Percentiles rank a stretch among this genome's conserved stretches.
These are phyloP conservation scores for Plectranthus barbatus DNA, from an alignment of 257 asterid species.

Conservation along the genomic window DNA sequence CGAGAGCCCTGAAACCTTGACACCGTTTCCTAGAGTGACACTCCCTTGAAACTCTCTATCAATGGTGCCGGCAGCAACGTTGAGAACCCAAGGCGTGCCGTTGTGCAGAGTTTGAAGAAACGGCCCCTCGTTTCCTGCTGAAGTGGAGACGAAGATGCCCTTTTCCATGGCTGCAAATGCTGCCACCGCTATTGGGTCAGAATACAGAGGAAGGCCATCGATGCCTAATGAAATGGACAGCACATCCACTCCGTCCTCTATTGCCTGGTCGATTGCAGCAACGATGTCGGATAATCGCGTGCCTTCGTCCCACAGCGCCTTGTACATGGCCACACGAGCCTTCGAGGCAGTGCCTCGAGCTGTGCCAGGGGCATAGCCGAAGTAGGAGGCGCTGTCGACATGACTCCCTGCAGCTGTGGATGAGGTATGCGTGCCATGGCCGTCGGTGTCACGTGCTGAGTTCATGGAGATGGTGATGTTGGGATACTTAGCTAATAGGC, in stretches of 20 bases:
- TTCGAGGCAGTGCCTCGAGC: conserved; percentile 55
- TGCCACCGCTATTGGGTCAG: conserved; percentile 52
- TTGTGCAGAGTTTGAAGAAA: conserved; percentile 33
- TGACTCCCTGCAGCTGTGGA: conserved; percentile 56
- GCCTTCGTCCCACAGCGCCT: conserved; percentile 60
- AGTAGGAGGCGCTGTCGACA: conserved; percentile 41
- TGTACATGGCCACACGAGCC: conserved; percentile 61
- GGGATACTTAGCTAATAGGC: conserved; percentile 43
- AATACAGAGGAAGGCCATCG: conserved; percentile 28
- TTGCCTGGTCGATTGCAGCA: conserved; percentile 69
- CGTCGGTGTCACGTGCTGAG: conserved; percentile 52
- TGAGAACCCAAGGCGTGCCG: conserved; percentile 73
- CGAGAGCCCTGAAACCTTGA: conserved; percentile 30
- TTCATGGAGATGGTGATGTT: conserved; percentile 50
- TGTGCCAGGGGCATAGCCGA: conserved; percentile 58
- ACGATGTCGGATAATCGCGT: conserved; percentile 35
- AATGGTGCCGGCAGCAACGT: conserved; percentile 58
- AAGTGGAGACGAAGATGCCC: conserved; percentile 63
- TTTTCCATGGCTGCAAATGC: conserved; percentile 69
- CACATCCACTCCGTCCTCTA: conserved; percentile 51
- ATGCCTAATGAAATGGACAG: conserved; percentile 56
- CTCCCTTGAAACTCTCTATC: conserved; percentile 49
- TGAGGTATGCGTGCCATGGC: conserved; percentile 79
- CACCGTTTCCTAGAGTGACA: conserved; percentile 39
- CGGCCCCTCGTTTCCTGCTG: conserved; percentile 70